phyloP scores from a whole-genome alignment of 805 yeast species.

The Wickerhamomyces kurtzmanii region DNA sequence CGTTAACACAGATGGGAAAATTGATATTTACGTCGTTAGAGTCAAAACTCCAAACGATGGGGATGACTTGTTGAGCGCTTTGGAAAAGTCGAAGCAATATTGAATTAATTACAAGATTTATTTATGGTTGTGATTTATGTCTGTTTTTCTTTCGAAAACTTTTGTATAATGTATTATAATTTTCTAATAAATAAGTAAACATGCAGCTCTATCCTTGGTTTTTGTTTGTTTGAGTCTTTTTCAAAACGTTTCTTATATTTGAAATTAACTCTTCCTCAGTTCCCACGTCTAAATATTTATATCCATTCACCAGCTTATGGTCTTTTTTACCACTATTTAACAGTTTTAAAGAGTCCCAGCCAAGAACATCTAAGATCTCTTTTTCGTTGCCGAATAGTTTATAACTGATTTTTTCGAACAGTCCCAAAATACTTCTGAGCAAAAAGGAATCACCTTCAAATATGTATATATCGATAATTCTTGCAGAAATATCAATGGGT shows the following conservation, averaged over 20 bases:
- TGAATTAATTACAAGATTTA: too few relatives aligned
- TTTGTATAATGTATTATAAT: too few relatives aligned
- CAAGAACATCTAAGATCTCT: constrained; percentile 34
- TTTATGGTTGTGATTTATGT: too few relatives aligned
- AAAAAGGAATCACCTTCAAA: constrained; percentile 55
- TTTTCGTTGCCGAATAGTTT: constrained; percentile 39
- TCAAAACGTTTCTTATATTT: constrained; percentile 27
- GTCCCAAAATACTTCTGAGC: constrained; percentile 41
- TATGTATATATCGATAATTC: constrained; percentile 46
- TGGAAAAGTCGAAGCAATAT: constrained; percentile 18
- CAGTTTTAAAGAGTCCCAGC: constrained; percentile 19
- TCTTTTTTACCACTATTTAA: constrained; percentile 12
- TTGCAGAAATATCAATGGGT: constrained; percentile 33
- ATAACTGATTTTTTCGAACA: constrained; percentile 36
- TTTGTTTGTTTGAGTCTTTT: too few relatives aligned
- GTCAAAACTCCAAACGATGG: constrained; percentile 76
- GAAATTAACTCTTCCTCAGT: constrained; percentile 37
- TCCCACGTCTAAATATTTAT: constrained; percentile 36
- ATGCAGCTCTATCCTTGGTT: too few relatives aligned
- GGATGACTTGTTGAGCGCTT: constrained; percentile 30
- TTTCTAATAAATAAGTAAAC: too few relatives aligned
- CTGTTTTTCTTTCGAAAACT: too few relatives aligned
- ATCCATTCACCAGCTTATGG: constrained; percentile 1
- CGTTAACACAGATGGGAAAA: constrained; percentile 40
- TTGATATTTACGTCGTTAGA: constrained; percentile 60